Evolutionary conservation across 2,329 filamentous ascomycete species (phyloP).

Genomic region (Talaromyces sp.): DNA sequence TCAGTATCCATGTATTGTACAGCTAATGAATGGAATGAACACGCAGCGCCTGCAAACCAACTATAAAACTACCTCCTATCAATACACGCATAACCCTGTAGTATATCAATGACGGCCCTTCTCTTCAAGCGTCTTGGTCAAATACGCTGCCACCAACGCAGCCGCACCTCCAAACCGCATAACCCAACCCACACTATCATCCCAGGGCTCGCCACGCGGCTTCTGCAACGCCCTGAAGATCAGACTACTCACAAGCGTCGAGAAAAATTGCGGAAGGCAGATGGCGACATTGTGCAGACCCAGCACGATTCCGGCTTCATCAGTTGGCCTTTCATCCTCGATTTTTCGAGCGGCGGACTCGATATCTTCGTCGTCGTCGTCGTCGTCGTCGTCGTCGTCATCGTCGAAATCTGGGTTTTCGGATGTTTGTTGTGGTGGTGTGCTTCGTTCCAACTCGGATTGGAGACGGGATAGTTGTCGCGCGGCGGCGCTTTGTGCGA

Average conservation of each 20-base stretch:
- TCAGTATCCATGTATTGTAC: neutral
- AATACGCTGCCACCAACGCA: constrained; percentile 68
- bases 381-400: constrained; percentile 24
- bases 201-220: constrained; percentile 73
- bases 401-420: constrained; percentile 12
- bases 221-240: constrained; percentile 86
- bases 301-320: constrained; percentile 83
- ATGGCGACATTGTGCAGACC: constrained; percentile 96
- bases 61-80: neutral
- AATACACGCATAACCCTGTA: neutral
- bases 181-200: constrained; percentile 82
- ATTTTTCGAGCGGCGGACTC: constrained; percentile 19
- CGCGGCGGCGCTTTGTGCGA: constrained; percentile 72
- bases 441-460: constrained; percentile 17
- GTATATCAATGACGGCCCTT: constrained; percentile 27
- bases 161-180: constrained; percentile 76
- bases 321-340: constrained; percentile 45
- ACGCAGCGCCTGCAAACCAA: neutral
- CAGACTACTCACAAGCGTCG: constrained; percentile 74
- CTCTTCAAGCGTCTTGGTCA: constrained; percentile 64
- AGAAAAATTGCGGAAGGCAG: constrained; percentile 83
- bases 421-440: no score
- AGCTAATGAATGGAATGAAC: neutral
- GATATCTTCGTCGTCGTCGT: constrained; percentile 21
- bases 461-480: constrained; percentile 44